Percentiles rank a stretch among this genome's conserved stretches.
These are phyloP conservation scores for Dioscorea zingiberensis DNA, from an alignment of 106 monocot species.

Conservation along the genomic window DNA sequence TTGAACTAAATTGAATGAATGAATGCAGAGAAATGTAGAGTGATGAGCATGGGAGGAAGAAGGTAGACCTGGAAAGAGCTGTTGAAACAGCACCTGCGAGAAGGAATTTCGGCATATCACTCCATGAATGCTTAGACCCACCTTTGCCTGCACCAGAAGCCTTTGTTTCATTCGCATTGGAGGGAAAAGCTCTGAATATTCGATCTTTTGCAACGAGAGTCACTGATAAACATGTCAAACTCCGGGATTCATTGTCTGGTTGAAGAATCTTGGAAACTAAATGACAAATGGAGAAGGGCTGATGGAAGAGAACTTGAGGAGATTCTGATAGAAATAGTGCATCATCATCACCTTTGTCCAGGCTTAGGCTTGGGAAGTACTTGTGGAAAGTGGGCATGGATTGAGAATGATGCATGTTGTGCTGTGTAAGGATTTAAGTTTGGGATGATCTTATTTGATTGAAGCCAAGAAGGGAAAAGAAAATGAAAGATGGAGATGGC, in stretches of 20 bases:
- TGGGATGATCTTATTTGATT: background rate
- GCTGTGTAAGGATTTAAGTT: background rate
- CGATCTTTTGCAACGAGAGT: background rate
- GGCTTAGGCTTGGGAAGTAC: conserved; percentile 27
- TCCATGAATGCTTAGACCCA: conserved; percentile 17
- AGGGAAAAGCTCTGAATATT: background rate
- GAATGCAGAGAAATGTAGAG: no score
- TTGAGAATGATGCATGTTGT: conserved; percentile 3
- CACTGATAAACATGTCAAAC: no score
- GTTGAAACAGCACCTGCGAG: conserved; percentile 42
- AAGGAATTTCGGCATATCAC: conserved; percentile 34
- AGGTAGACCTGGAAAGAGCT: conserved; percentile 22
- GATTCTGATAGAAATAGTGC: background rate
- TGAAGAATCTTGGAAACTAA: conserved; percentile 19
- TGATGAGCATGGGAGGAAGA: background rate
- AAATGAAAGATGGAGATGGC: background rate
- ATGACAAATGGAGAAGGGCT: conserved; percentile 6
- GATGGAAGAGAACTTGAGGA: conserved; percentile 5
- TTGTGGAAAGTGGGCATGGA: conserved; percentile 14
- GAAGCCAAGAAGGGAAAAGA: background rate
- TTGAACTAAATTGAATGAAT: no score
- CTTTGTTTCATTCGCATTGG: no score
- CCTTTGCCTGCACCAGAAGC: no score
- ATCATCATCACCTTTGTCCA: background rate
- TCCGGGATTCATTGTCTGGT: background rate